Percentiles rank a stretch among this genome's conserved stretches.
These are phyloP conservation scores for Mycena sp. DNA, from an alignment of 1,284 basidiomycete species.

Conservation along the genomic window DNA sequence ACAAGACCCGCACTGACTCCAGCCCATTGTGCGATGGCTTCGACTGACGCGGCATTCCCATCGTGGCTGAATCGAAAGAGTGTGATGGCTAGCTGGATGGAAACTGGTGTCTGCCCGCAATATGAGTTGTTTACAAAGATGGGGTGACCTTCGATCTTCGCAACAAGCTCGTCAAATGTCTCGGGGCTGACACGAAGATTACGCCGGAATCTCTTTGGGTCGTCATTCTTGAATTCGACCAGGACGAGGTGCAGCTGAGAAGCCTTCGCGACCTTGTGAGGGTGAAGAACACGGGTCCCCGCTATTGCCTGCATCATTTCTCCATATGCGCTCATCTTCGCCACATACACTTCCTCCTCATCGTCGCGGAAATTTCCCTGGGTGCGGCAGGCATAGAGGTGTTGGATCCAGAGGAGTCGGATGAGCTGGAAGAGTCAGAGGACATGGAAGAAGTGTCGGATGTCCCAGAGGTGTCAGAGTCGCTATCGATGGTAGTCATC, in stretches of 20 bases:
- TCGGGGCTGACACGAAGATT: slow-evolving; percentile 35
- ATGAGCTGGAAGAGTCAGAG: not conserved
- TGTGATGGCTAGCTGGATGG: slow-evolving; percentile 43
- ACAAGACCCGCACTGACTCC: slow-evolving; percentile 43
- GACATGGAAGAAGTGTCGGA: not conserved
- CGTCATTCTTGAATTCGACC: not conserved
- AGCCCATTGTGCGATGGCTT: slow-evolving; percentile 37
- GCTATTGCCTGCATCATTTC: not conserved
- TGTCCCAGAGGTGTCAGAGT: not conserved
- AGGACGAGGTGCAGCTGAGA: slow-evolving; percentile 6
- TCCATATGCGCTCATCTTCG: not conserved
- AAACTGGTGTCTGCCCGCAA: slow-evolving; percentile 32
- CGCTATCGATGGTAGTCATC: too few relatives aligned
- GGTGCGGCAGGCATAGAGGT: not conserved
- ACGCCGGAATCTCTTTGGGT: slow-evolving; percentile 29
- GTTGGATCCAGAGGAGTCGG: not conserved
- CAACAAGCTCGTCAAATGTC: slow-evolving; percentile 37
- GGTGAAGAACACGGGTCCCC: not conserved
- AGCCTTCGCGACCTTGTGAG: not conserved
- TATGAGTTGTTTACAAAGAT: slow-evolving; percentile 31
- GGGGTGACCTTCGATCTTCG: slow-evolving; percentile 29
- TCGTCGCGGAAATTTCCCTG: not conserved
- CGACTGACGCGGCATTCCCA: slow-evolving; percentile 42
- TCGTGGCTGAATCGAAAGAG: slow-evolving; percentile 45
- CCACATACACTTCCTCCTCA: not conserved